Conservation (phyloP, 2,329 filamentous ascomycete species). For the Zymoseptoria ardabiliae region DNA sequence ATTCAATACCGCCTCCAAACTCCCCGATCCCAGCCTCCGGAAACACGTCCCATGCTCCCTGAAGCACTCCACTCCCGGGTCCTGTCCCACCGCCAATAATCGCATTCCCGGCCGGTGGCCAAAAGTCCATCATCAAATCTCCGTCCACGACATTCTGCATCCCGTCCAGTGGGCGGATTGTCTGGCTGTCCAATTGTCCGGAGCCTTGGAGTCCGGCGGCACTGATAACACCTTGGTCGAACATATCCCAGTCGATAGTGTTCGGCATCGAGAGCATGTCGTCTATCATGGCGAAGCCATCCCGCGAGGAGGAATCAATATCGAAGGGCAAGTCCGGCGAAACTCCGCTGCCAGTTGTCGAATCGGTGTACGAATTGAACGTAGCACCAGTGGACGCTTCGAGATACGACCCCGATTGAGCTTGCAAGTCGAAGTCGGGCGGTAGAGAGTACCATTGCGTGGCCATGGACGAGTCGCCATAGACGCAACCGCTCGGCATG, state of each 20-base stretch:
- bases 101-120: slow-evolving; percentile 7
- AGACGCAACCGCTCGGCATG: not conserved
- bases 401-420: not conserved
- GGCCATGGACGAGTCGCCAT: not conserved
- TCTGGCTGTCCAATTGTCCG: no score
- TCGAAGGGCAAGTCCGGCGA: not conserved
- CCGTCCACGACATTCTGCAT: not conserved
- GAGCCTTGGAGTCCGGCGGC: not conserved
- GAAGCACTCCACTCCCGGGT: slow-evolving; percentile 6
- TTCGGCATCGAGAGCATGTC: not conserved
- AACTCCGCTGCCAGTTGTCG: not conserved
- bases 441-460: not conserved
- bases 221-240: slow-evolving; percentile 13
- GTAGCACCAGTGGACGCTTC: not conserved
- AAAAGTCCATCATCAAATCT: not conserved
- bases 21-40: slow-evolving; percentile 13
- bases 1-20: slow-evolving; percentile 1
- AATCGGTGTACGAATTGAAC: not conserved
- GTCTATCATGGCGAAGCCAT: not conserved
- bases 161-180: not conserved
- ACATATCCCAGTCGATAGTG: slow-evolving; percentile 28
- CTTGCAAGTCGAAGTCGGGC: not conserved
- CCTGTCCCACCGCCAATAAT: slow-evolving; percentile 11
- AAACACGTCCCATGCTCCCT: slow-evolving; percentile 6
- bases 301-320: not conserved